Base-by-base conservation (phyloP, 495 filamentous ascomycete species). In the Venustampulla echinocandica region DNA sequence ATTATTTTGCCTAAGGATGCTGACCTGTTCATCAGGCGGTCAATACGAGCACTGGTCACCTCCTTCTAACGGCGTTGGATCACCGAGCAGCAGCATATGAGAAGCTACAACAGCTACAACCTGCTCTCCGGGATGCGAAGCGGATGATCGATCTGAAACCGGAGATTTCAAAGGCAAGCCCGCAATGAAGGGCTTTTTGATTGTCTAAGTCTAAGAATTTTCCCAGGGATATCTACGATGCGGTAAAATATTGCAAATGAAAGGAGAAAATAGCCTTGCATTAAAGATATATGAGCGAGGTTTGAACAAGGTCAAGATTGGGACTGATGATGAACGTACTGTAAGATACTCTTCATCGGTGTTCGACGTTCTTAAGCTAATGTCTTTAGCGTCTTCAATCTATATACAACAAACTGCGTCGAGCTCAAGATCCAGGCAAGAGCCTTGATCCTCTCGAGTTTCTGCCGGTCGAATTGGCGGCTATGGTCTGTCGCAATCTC, bases 221-320 rank as follows among this genome's bases (percentile, higher is more conserved):
- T 33, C 35, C 19, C 13, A 60, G 54, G 57, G 57, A 9, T 60
- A 60, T 41, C 51, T 60, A 32, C 43, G 57, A 42, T 57, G 54
- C 34, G 57, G 47, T 14, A 60, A 60, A 25, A 15, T 60, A 10
- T 35, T 60, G 28, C 54, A 52, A 42, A 18, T 55, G 1, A 57
- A 47, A 42, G 32, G 46, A 21, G 44, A 60, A 30, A 22, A 37
- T 11, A 46, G 44, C 5, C 40, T 57, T n/a, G 57, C 57, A 34
- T 42, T 60, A 36, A 52, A 57, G 39, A 57, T 60, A 4, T 60
- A 60, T 20, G 51, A 60, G 14, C 47, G 50, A 21, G 57, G 57
- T 13, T 46, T 60, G 21, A 47, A 17, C 20, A 60, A 57, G 37
- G 52, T 60, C 21, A 55, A 55, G 28, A 57, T 60, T 43, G 51